Evolutionary conservation across 108 stramenopile genomes (phyloP), one percentile per base, ranked within the genome.

Genomic region (Nannochloropsis oceanica): DNA sequence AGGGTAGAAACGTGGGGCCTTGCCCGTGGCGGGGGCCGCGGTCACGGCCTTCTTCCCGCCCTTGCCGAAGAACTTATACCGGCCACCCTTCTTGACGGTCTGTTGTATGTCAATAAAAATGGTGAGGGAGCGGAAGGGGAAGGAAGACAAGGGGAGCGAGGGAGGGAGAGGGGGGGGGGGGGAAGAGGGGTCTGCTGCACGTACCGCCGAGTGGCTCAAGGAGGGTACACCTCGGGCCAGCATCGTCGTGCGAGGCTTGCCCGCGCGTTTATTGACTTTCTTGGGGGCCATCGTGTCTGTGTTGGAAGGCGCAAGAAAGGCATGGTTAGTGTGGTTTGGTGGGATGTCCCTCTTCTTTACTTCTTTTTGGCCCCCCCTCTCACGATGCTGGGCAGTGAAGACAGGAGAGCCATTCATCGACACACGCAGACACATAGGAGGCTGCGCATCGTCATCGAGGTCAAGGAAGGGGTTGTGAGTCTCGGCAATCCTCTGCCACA

Each of bases 1-100:
- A 27, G 97, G 95, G 94, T 98, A 98, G 26, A 82, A 26, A 13
- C 24, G 80, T 13, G 80, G 80, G 25, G 80, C 59, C 59, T 73
- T 73, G 59, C 59, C 2, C 59, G 59, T n/a, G n/a, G 59, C 59
- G n/a, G 59, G 59, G 8, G 59, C 59, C 22, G 59, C 22, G 22
- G 59, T 10, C 59, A n/a, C 0, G n/a, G 59, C 59, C 59, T 73
- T 73, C 59, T 73, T 73, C 9, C 59, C 59, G 59, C 59, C 59
- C 59, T 73, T 73, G 59, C 59, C 59, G 59, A 73, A 73, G 59
- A 73, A 73, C 59, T 3, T 73, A 73, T 73, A 73, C 59, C 59
- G 59, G 22, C 59, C 59, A 7, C 59, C 59, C 59, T 73, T 73
- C 59, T 73, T 73, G 22, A 73, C 59, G n/a, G 59, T 73, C 59